These are phyloP conservation scores for Candida qinlingensis DNA, from an alignment of 805 yeast genomes.

Conservation along the genomic window DNA sequence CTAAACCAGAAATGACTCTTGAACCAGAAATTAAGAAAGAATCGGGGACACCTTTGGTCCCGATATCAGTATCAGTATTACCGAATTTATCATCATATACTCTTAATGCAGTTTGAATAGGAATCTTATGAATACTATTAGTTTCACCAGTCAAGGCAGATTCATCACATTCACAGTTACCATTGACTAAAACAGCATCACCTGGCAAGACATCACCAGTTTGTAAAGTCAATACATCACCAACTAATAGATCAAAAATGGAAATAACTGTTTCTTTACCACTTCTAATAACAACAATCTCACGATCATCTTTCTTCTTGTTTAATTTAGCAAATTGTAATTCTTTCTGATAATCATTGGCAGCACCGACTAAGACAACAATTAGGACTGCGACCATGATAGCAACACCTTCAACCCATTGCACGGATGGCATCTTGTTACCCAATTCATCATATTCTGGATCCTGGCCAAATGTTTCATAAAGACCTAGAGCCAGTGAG, in stretches of 20 bases:
- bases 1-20: conserved; percentile 80
- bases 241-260: conserved; percentile 74
- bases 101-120: conserved; percentile 40
- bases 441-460: conserved; percentile 77
- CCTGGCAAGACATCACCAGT: conserved; percentile 95
- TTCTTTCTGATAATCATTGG: conserved; percentile 96
- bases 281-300: conserved; percentile 67
- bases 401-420: conserved; percentile 99
- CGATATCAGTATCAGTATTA: conserved; percentile 30
- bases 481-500: conserved; percentile 84
- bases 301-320: conserved; percentile 80
- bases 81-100: conserved; percentile 25
- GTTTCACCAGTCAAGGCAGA: conserved; percentile 93
- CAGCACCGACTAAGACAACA: conserved; percentile 90
- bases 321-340: conserved; percentile 85
- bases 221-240: conserved; percentile 76
- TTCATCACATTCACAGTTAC: conserved; percentile 86
- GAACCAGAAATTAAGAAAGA: conserved; percentile 90
- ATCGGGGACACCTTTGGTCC: conserved; percentile 47
- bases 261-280: conserved; percentile 65
- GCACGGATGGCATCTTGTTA: conserved; percentile 71
- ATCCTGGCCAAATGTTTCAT: conserved; percentile 86
- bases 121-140: conserved; percentile 65
- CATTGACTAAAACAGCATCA: conserved; percentile 70
- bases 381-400: conserved; percentile 86